Conservation (phyloP, 139 green algal species). For the Zygnema circumcarinatum region DNA sequence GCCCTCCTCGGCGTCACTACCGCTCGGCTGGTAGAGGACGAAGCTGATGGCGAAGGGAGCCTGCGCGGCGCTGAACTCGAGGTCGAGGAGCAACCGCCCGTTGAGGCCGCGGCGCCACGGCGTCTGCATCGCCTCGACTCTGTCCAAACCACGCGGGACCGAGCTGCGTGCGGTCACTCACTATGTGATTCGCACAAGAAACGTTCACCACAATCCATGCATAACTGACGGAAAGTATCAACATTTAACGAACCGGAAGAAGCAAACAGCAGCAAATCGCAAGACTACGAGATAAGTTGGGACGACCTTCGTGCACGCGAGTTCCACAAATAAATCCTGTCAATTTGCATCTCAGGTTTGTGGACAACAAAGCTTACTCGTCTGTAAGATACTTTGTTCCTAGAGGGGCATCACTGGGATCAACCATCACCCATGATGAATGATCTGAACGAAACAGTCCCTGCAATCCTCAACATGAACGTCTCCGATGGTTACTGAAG, state of each 20-base stretch:
- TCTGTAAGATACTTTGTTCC: neutral
- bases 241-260: neutral
- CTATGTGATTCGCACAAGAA: neutral
- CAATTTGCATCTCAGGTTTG: too few relatives aligned
- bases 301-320: too few relatives aligned
- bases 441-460: slow-evolving; percentile 25
- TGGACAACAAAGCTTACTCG: slow-evolving; percentile 35
- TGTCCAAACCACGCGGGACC: too few relatives aligned
- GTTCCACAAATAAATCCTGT: too few relatives aligned
- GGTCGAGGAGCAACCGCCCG: neutral
- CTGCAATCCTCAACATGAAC: neutral
- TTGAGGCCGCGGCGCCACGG: neutral
- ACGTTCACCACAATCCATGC: neutral
- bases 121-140: slow-evolving; percentile 32
- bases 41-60: slow-evolving; percentile 17
- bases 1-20: neutral
- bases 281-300: too few relatives aligned
- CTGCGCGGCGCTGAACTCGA: neutral
- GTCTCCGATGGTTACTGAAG: neutral
- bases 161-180: neutral
- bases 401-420: slow-evolving; percentile 7
- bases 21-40: slow-evolving; percentile 33
- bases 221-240: neutral
- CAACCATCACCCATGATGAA: slow-evolving; percentile 18
- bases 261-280: too few relatives aligned